A percentile compares a stretch with the other conserved stretches of the same genome.
Evolutionary conservation across 2,329 filamentous ascomycete species (phyloP).

Genomic region (Cyanodermella asteris): DNA sequence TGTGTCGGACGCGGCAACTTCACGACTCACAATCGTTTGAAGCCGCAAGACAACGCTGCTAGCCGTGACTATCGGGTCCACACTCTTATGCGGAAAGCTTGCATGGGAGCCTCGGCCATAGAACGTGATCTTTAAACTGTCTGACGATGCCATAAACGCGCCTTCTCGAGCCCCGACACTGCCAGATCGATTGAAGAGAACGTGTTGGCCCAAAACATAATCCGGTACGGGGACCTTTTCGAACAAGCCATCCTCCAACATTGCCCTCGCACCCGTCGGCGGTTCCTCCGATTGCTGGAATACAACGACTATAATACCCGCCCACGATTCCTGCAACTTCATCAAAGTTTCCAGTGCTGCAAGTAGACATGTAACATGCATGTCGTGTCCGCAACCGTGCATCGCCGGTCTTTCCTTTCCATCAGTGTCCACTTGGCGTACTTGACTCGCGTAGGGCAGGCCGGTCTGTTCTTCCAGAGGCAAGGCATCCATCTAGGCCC

Average conservation of each 20-base stretch:
- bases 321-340: constrained; percentile 24
- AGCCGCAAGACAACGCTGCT: constrained; percentile 19
- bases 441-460: constrained; percentile 32
- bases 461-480: constrained; percentile 34
- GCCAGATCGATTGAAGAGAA: too few species aligned
- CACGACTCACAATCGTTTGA: constrained; percentile 19
- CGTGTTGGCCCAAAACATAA: constrained; percentile 33
- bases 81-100: constrained; percentile 18
- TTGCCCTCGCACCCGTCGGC: constrained; percentile 33
- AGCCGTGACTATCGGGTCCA: constrained; percentile 28
- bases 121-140: constrained; percentile 17
- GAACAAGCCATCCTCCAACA: constrained; percentile 36
- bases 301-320: constrained; percentile 34
- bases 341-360: constrained; percentile 30
- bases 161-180: too few species aligned
- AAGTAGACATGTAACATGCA: constrained; percentile 38
- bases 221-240: constrained; percentile 32
- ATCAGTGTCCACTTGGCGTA: constrained; percentile 20
- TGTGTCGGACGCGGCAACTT: constrained; percentile 18
- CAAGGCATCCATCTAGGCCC: constrained; percentile 41
- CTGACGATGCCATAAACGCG: constrained; percentile 15
- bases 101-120: constrained; percentile 24
- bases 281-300: constrained; percentile 46
- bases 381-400: constrained; percentile 49
- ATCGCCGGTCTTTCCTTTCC: constrained; percentile 34